phyloP scores from a whole-genome alignment of 2,329 filamentous ascomycete genomes.

The Botrytis fabae region DNA sequence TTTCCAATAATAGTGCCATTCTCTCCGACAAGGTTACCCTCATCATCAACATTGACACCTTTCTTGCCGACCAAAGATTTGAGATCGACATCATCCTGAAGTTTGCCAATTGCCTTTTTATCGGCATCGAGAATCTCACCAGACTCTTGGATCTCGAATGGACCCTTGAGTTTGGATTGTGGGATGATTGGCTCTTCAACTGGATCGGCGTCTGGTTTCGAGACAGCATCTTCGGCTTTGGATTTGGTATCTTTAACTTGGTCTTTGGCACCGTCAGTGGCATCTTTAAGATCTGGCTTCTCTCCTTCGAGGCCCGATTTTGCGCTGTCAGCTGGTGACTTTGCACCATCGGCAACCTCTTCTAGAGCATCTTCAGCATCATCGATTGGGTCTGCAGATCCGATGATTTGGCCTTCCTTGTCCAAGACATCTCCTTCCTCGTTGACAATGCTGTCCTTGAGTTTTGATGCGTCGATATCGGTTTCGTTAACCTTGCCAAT shows the following conservation, averaged over 20 bases:
- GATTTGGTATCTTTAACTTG: not conserved
- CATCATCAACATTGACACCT: slow-evolving; percentile 56
- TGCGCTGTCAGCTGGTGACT: slow-evolving; percentile 17
- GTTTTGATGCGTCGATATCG: slow-evolving; percentile 54
- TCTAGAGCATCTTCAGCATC: not conserved
- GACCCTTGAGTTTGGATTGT: slow-evolving; percentile 21
- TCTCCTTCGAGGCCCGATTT: slow-evolving; percentile 26
- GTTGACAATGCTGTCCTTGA: slow-evolving; percentile 40
- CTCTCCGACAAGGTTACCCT: slow-evolving; percentile 59
- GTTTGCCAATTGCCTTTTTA: slow-evolving; percentile 20
- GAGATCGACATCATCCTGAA: slow-evolving; percentile 17
- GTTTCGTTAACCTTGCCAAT: slow-evolving; percentile 61
- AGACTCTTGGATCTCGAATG: slow-evolving; percentile 20
- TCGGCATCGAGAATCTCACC: slow-evolving; percentile 20
- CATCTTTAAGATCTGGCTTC: slow-evolving; percentile 38
- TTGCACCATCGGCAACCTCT: slow-evolving; percentile 27
- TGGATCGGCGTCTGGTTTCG: slow-evolving; percentile 41
- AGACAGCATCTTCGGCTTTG: slow-evolving; percentile 8
- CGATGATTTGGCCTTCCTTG: slow-evolving; percentile 52
- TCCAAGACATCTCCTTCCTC: slow-evolving; percentile 57
- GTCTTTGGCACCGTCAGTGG: not conserved
- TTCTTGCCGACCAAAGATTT: slow-evolving; percentile 17
- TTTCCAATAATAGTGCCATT: slow-evolving; percentile 64
- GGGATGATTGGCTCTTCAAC: slow-evolving; percentile 13
- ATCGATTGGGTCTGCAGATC: slow-evolving; percentile 31